These are phyloP conservation scores for Beauveria brongniartii DNA, from an alignment of 2,329 filamentous ascomycete genomes.

Conservation along the genomic window DNA sequence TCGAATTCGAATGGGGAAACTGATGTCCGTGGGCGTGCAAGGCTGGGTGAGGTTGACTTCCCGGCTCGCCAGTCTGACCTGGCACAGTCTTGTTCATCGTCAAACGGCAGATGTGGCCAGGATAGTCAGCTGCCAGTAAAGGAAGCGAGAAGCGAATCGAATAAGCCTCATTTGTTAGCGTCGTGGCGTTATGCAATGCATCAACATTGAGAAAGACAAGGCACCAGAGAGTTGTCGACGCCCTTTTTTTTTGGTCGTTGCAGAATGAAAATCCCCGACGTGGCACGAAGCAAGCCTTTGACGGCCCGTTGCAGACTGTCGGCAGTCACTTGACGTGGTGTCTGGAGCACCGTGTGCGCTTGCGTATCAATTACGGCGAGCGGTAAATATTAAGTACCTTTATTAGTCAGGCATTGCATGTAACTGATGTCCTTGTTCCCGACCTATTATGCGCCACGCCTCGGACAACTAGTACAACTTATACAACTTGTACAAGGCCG, in stretches of 20 bases:
- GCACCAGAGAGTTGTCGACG: too few species aligned
- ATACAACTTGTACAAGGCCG: not conserved
- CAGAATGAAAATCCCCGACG: not conserved
- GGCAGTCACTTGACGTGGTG: constrained; percentile 3
- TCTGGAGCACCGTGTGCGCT: not conserved
- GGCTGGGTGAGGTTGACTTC: constrained; percentile 1
- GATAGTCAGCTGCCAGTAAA: too few species aligned
- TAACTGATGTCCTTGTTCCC: not conserved
- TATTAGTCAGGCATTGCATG: too few species aligned
- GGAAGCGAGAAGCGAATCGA: too few species aligned
- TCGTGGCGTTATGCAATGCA: too few species aligned
- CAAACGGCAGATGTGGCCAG: too few species aligned
- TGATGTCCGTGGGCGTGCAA: constrained; percentile 7
- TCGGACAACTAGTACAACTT: not conserved
- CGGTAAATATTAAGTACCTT: not conserved
- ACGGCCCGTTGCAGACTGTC: not conserved
- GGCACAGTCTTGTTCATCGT: not conserved
- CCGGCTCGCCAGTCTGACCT: not conserved
- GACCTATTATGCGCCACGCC: not conserved
- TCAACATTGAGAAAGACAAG: too few species aligned
- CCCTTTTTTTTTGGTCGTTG: too few species aligned
- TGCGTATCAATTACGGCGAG: not conserved
- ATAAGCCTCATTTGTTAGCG: too few species aligned
- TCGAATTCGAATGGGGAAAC: not conserved
- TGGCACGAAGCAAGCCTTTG: not conserved